Base-by-base conservation (phyloP, 129 eudicot species). In the Flaveria brownii region DNA sequence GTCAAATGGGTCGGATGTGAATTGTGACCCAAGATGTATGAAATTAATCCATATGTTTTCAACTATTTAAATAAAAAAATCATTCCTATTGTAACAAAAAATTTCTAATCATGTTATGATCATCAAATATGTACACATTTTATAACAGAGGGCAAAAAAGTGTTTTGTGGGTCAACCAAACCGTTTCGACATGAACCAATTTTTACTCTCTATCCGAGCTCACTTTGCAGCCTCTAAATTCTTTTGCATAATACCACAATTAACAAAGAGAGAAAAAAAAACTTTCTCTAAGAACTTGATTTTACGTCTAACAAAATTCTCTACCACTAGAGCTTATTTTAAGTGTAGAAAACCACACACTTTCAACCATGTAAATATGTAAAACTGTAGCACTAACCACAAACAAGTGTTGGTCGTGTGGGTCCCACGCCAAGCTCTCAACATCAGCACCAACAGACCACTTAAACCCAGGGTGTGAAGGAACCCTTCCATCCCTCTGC, bases 361-460 rank as follows among this genome's bases (percentile, higher is more conserved):
- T 43, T 45, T 50, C 49, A 51, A 54, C 9, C 36, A 72, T 56
- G 63, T 72, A 16, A 39, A 55, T 17, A 57, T 23, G 7, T 28
- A 30, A 33, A 56, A 42, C 2, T 18, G 18, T 54, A 79, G 61
- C 51, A 88, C 96, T 45, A 20, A 93, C 98, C 91, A 90, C 87
- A 83, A 85, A 87, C 6, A 79, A 80, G 84, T 87, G 84, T 68
- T 87, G 84, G 17, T 82, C 83, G 56, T 87, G 92, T 65, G 89
- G 92, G 57, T 87, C 86, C 89, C 92, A 88, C 18, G 89, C 82
- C 86, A 88, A 74, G 65, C 89, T 80, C 71, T 88, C 89, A 11
- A 88, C 92, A 57, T 88, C 84, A 77, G 96, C 92, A 74, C 82
- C 67, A 46, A 90, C 97, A 14, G 87, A 46, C 92, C 96, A 93